Conservation (phyloP, 1,284 basidiomycete species). For the Sphaerobolus stellatus region DNA sequence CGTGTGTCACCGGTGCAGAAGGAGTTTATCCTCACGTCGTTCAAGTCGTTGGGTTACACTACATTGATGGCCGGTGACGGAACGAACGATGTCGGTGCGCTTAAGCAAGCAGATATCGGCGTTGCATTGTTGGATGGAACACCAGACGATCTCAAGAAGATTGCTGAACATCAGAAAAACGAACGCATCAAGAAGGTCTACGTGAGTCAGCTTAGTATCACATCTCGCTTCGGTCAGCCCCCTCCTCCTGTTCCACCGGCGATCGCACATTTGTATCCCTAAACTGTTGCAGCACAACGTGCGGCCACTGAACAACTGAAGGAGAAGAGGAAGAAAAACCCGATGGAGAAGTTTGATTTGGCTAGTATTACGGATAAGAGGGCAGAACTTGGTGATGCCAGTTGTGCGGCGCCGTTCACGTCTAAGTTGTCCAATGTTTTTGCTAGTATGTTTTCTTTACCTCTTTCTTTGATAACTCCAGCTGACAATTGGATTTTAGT, state of each 20-base stretch:
- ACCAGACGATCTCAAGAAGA: conserved; percentile 86
- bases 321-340: conserved; percentile 73
- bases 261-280: conserved; percentile 82
- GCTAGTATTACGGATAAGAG: conserved; percentile 85
- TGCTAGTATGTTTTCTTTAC: conserved; percentile 62
- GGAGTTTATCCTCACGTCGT: conserved; percentile 86
- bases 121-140: conserved; percentile 92
- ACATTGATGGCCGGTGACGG: conserved; percentile 98
- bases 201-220: conserved; percentile 89
- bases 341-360: conserved; percentile 93
- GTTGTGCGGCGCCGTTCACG: conserved; percentile 95
- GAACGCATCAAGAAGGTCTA: conserved; percentile 95
- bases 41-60: conserved; percentile 84
- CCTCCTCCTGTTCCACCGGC: conserved; percentile 87
- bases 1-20: conserved; percentile 95
- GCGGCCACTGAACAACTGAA: conserved; percentile 65
- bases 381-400: conserved; percentile 92
- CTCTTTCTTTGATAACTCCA: conserved; percentile 2
- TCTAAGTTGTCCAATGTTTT: conserved; percentile 92
- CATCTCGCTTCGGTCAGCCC: conserved; percentile 83
- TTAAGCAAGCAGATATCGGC: conserved; percentile 95
- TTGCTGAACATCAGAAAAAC: conserved; percentile 85
- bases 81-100: conserved; percentile 94
- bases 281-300: conserved; percentile 87
- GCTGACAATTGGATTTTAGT: conserved; percentile 47